Percentiles rank a stretch among this genome's conserved stretches.
These are phyloP conservation scores for Colletotrichum eleusines DNA, from an alignment of 2,329 filamentous ascomycete species.

Conservation along the genomic window DNA sequence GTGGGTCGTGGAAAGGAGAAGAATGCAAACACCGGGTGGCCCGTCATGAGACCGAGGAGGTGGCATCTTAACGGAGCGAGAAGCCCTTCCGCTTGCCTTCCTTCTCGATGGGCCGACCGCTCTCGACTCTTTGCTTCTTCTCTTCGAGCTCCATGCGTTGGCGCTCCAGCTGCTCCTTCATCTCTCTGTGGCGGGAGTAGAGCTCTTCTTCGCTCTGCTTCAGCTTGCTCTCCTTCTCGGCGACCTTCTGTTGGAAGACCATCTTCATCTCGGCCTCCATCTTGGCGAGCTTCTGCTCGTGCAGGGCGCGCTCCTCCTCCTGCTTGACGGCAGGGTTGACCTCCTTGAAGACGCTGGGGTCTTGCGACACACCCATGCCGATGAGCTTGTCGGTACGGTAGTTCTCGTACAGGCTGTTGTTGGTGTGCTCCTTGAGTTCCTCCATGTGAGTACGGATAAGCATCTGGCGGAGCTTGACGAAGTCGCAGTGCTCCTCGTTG, in stretches of 20 bases:
- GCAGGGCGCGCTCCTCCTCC: slow-evolving; percentile 96
- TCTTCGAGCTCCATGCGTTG: slow-evolving; percentile 96
- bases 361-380: slow-evolving; percentile 97
- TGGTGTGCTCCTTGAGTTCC: slow-evolving; percentile 99
- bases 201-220: slow-evolving; percentile 99
- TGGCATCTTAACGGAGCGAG: slow-evolving; percentile 84
- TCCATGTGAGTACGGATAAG: slow-evolving; percentile 99
- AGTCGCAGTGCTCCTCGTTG: slow-evolving; percentile 99
- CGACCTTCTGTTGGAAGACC: slow-evolving; percentile 99
- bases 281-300: slow-evolving; percentile 99
- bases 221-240: slow-evolving; percentile 99
- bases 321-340: slow-evolving; percentile 99
- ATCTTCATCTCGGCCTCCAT: slow-evolving; percentile 99
- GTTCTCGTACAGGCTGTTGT: slow-evolving; percentile 99
- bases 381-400: slow-evolving; percentile 99
- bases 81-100: slow-evolving; percentile 99
- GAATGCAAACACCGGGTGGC: slow-evolving; percentile 33
- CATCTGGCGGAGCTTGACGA: slow-evolving; percentile 99
- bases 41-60: slow-evolving; percentile 27
- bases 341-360: slow-evolving; percentile 99
- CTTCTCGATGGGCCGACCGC: slow-evolving; percentile 94
- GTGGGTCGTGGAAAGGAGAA: slow-evolving; percentile 60
- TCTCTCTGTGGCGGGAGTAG: slow-evolving; percentile 97
- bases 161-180: slow-evolving; percentile 99
- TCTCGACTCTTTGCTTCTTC: slow-evolving; percentile 97